Evolutionary conservation across 164 flowering plant species (phyloP).

Genomic region (Platanus orientalis): DNA sequence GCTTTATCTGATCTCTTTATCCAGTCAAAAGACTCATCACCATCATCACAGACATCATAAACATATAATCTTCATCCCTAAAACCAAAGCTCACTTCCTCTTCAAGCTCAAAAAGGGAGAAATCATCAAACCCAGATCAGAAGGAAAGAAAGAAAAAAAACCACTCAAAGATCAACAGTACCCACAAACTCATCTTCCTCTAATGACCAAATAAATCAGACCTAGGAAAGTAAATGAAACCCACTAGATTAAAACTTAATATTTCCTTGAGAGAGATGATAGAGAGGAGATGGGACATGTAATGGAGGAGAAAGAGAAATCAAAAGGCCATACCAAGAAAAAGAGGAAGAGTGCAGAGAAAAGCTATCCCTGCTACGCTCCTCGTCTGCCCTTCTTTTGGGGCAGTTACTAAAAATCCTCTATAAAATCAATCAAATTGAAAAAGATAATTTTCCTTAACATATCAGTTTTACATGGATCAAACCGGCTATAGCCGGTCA

Average conservation of each 20-base stretch:
- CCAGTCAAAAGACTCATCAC: slow-evolving; percentile 45
- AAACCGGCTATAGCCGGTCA: slow-evolving; percentile 28
- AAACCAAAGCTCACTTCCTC: slow-evolving; percentile 32
- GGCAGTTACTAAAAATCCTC: neutral
- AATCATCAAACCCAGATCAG: slow-evolving; percentile 43
- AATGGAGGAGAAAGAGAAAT: no score
- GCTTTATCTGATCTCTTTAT: slow-evolving; percentile 28
- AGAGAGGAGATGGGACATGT: neutral
- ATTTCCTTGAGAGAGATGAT: no score
- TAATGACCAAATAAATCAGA: neutral
- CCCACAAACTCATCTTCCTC: neutral
- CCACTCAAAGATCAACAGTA: slow-evolving; percentile 11
- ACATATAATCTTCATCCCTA: slow-evolving; percentile 28
- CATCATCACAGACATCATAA: slow-evolving; percentile 33
- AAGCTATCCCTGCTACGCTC: slow-evolving; percentile 13
- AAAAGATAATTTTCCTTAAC: no score
- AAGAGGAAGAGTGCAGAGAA: slow-evolving; percentile 3
- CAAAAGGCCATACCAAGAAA: slow-evolving; percentile 1
- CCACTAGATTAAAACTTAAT: neutral
- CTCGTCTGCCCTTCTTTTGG: slow-evolving; percentile 5
- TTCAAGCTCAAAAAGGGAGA: slow-evolving; percentile 37
- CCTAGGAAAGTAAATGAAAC: slow-evolving; percentile 2
- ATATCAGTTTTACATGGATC: no score
- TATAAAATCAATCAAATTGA: no score
- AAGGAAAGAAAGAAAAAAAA: slow-evolving; percentile 1